Conservation (phyloP, 1,284 basidiomycete species). For the Ceratobasidium sp. region DNA sequence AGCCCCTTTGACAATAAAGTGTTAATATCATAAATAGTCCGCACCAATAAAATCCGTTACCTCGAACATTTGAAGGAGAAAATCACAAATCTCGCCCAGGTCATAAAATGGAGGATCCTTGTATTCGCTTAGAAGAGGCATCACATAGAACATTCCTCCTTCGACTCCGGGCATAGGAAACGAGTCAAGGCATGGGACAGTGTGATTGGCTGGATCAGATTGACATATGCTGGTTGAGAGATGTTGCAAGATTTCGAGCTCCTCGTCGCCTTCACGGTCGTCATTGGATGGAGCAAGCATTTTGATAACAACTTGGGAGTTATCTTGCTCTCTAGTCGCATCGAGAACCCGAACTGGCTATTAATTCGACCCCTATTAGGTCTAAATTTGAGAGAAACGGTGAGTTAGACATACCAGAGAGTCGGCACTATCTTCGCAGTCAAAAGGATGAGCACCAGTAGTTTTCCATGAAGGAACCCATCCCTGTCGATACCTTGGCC, state of each 20-base stretch:
- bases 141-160: slow-evolving; percentile 6
- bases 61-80: slow-evolving; percentile 12
- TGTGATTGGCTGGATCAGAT: slow-evolving; percentile 7
- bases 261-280: slow-evolving; percentile 11
- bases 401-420: not conserved
- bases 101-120: slow-evolving; percentile 8
- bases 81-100: slow-evolving; percentile 1
- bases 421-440: slow-evolving; percentile 11
- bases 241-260: slow-evolving; percentile 16
- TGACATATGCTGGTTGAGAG: not conserved
- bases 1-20: not conserved
- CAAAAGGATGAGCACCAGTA: not conserved
- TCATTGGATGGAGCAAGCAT: not conserved
- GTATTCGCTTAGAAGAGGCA: slow-evolving; percentile 10
- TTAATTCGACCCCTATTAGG: not conserved
- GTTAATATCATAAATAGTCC: not conserved
- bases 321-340: not conserved
- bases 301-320: slow-evolving; percentile 18
- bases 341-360: slow-evolving; percentile 5
- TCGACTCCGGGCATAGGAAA: slow-evolving; percentile 17
- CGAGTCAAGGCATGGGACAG: slow-evolving; percentile 9
- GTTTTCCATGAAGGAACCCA: slow-evolving; percentile 17
- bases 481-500: slow-evolving; percentile 4
- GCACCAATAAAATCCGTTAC: not conserved
- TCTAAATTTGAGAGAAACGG: not conserved